phyloP scores from a whole-genome alignment of 495 filamentous ascomycete species.

The Melanomma pulvis-pyrius region DNA sequence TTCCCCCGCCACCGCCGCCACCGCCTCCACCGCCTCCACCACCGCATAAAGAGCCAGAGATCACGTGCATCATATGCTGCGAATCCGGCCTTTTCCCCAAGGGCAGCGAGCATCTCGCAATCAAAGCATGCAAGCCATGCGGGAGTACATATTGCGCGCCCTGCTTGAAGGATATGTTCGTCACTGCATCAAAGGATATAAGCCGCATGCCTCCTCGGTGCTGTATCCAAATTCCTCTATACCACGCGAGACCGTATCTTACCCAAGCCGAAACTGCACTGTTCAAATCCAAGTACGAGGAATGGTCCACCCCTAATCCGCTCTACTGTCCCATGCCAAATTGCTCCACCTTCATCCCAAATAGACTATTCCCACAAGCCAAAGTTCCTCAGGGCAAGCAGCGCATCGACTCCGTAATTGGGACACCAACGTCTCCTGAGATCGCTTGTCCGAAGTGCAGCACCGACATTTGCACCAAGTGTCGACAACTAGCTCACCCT shows the following conservation, averaged over 20 bases:
- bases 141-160: slow-evolving; percentile 34
- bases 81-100: slow-evolving; percentile 13
- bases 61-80: slow-evolving; percentile 34
- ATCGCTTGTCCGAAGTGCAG: slow-evolving; percentile 40
- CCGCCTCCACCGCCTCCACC: slow-evolving; percentile 4
- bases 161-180: slow-evolving; percentile 42
- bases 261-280: slow-evolving; percentile 19
- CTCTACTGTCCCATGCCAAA: slow-evolving; percentile 43
- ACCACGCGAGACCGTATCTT: slow-evolving; percentile 33
- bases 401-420: slow-evolving; percentile 24
- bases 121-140: slow-evolving; percentile 38
- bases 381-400: slow-evolving; percentile 22
- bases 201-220: slow-evolving; percentile 42
- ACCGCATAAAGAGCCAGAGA: not conserved
- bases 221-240: slow-evolving; percentile 38
- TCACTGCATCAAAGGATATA: slow-evolving; percentile 33
- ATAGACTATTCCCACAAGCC: slow-evolving; percentile 21
- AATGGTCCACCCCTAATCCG: slow-evolving; percentile 42
- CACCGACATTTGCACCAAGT: slow-evolving; percentile 35
- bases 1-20: not conserved
- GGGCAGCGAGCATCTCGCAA: not conserved
- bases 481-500: slow-evolving; percentile 36
- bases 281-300: slow-evolving; percentile 41
- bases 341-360: slow-evolving; percentile 43
- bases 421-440: slow-evolving; percentile 10